Evolutionary conservation across 257 asterid genomes (phyloP).

Genomic region (Solanum tacnaense): DNA sequence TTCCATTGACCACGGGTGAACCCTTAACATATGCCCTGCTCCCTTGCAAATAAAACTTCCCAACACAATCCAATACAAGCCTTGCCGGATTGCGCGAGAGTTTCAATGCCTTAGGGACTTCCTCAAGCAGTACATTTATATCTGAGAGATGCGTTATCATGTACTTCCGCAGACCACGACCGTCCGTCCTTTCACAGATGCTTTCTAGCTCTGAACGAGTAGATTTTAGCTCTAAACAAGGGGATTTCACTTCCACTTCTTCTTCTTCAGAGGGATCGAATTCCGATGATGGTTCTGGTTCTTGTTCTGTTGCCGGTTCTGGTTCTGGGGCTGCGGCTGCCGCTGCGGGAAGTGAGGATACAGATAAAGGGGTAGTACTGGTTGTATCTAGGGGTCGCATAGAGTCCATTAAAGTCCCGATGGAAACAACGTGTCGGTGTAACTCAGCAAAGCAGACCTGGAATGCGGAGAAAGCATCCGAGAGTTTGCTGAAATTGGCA

Average conservation of each 20-base stretch:
- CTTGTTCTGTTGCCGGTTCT: not conserved
- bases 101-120: constrained; percentile 59
- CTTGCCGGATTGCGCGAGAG: constrained; percentile 47
- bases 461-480: constrained; percentile 44
- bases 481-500: constrained; percentile 30
- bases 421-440: constrained; percentile 38
- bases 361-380: not conserved
- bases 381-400: constrained; percentile 17
- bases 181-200: constrained; percentile 46
- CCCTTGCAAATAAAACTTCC: constrained; percentile 78
- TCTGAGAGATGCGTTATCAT: constrained; percentile 23
- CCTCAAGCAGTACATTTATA: constrained; percentile 36
- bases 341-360: not conserved
- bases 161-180: constrained; percentile 50
- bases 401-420: constrained; percentile 31
- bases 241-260: not conserved
- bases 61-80: constrained; percentile 59
- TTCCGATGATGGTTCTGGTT: not conserved
- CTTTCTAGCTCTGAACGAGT: constrained; percentile 41
- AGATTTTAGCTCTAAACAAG: not conserved
- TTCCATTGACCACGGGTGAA: constrained; percentile 50
- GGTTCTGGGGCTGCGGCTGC: not conserved
- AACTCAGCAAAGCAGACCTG: constrained; percentile 48
- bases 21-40: constrained; percentile 37
- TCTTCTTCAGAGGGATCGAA: constrained; percentile 1